phyloP scores from a whole-genome alignment of 306 rosid genomes.

The Hippophae tibetana region DNA sequence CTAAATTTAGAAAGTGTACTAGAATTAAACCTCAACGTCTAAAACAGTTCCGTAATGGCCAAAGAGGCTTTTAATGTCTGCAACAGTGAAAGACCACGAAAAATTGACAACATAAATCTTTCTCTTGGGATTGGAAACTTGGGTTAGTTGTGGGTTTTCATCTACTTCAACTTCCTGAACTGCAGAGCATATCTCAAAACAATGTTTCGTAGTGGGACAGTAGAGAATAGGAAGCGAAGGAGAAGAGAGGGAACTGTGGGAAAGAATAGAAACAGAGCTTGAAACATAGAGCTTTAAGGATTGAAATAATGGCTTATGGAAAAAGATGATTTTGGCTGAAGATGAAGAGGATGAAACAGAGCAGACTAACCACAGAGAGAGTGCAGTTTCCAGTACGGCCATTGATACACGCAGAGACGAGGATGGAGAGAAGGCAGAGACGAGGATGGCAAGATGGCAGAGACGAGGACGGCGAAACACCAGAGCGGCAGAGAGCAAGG shows the following conservation, averaged over 20 bases:
- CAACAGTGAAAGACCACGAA: constrained; percentile 57
- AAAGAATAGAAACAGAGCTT: constrained; percentile 11
- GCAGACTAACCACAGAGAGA: constrained; percentile 29
- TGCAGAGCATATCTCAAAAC: constrained; percentile 34
- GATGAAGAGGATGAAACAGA: constrained; percentile 13
- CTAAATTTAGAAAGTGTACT: neutral
- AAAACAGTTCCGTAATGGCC: constrained; percentile 57
- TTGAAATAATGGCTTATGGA: constrained; percentile 6
- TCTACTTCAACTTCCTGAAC: constrained; percentile 39
- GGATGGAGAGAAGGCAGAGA: no score
- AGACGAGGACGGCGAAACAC: no score
- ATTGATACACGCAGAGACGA: constrained; percentile 19
- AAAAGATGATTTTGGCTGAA: neutral
- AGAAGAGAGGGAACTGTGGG: constrained; percentile 17
- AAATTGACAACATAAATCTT: constrained; percentile 59
- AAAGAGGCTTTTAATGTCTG: constrained; percentile 51
- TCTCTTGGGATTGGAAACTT: constrained; percentile 25
- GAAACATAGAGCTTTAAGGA: constrained; percentile 25
- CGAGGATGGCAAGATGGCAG: no score
- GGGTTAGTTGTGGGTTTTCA: constrained; percentile 23
- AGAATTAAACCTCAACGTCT: constrained; percentile 50
- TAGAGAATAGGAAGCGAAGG: constrained; percentile 10
- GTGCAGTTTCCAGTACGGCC: constrained; percentile 55
- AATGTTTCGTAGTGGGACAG: constrained; percentile 14
- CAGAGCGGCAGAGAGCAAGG: no score